Conservation (phyloP, 1,139 yeast species). For the Maudiozyma humilis region DNA sequence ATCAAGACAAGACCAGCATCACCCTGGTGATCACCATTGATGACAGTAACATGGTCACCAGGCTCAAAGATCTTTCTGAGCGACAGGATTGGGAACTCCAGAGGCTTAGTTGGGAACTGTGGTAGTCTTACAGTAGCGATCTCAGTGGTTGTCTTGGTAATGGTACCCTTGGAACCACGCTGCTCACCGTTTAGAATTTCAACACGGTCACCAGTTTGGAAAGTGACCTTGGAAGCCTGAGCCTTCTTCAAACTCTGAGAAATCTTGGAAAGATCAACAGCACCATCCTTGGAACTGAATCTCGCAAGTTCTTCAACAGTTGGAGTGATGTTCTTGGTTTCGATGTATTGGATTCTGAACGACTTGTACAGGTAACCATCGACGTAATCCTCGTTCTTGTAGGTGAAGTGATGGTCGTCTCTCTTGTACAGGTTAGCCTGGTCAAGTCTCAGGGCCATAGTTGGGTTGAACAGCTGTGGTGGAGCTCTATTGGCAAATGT, state of each 20-base stretch:
- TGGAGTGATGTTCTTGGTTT: slow-evolving; percentile 80
- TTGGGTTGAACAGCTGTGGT: slow-evolving; percentile 75
- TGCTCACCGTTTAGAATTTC: slow-evolving; percentile 92
- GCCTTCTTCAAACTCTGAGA: slow-evolving; percentile 75
- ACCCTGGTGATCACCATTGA: slow-evolving; percentile 84
- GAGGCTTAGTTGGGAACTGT: slow-evolving; percentile 39
- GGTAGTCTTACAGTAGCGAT: slow-evolving; percentile 38
- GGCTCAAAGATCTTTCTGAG: slow-evolving; percentile 77
- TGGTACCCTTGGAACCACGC: slow-evolving; percentile 78
- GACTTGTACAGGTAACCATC: slow-evolving; percentile 85
- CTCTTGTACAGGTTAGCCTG: slow-evolving; percentile 56
- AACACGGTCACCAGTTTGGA: slow-evolving; percentile 92
- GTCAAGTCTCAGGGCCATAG: slow-evolving; percentile 58
- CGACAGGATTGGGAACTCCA: slow-evolving; percentile 71
- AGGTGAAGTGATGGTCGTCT: slow-evolving; percentile 65
- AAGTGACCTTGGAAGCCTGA: slow-evolving; percentile 46
- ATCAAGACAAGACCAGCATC: slow-evolving; percentile 92
- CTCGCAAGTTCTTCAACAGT: slow-evolving; percentile 79
- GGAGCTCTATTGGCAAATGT: slow-evolving; percentile 62
- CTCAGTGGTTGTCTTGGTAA: slow-evolving; percentile 44
- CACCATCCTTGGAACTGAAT: slow-evolving; percentile 66
- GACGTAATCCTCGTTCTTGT: slow-evolving; percentile 79
- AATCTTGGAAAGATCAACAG: slow-evolving; percentile 75
- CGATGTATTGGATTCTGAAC: slow-evolving; percentile 72
- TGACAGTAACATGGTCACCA: slow-evolving; percentile 93